Evolutionary conservation across 2,329 filamentous ascomycete species (phyloP).

Genomic region (Neoascochyta sp.): DNA sequence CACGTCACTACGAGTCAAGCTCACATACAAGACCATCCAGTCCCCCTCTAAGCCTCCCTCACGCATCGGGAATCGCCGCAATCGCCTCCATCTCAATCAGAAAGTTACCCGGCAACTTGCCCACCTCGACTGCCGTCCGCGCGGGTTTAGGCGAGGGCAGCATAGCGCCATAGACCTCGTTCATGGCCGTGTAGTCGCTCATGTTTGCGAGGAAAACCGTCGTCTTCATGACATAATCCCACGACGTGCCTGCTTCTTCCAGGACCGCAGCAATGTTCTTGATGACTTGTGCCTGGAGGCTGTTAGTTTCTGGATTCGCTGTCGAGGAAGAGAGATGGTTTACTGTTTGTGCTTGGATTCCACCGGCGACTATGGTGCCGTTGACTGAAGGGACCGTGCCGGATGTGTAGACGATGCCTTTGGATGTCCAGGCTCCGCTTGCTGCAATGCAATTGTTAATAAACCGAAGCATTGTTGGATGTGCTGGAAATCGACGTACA

Average conservation of each 20-base stretch:
- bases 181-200: slow-evolving; percentile 34
- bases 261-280: slow-evolving; percentile 31
- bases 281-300: slow-evolving; percentile 28
- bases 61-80: slow-evolving; percentile 26
- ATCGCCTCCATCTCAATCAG: slow-evolving; percentile 34
- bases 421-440: slow-evolving; percentile 28
- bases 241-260: slow-evolving; percentile 31
- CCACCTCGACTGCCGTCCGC: slow-evolving; percentile 29
- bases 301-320: too few relatives aligned
- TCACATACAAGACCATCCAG: too few relatives aligned
- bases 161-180: slow-evolving; percentile 30
- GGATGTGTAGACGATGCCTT: slow-evolving; percentile 32
- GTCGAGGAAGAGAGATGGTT: not conserved
- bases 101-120: slow-evolving; percentile 30
- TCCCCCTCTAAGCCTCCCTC: too few relatives aligned
- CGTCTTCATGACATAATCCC: slow-evolving; percentile 34
- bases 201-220: slow-evolving; percentile 34
- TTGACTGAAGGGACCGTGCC: slow-evolving; percentile 30
- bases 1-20: too few relatives aligned
- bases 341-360: slow-evolving; percentile 28
- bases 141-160: slow-evolving; percentile 30
- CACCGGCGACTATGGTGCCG: slow-evolving; percentile 22
- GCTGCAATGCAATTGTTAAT: too few relatives aligned
- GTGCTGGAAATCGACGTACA: slow-evolving; percentile 13
- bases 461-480: too few relatives aligned